Percentiles rank a stretch among this genome's conserved stretches.
Evolutionary conservation across 371 early-diverging fungal genomes (phyloP).

Genomic region (Actinomucor elegans): DNA sequence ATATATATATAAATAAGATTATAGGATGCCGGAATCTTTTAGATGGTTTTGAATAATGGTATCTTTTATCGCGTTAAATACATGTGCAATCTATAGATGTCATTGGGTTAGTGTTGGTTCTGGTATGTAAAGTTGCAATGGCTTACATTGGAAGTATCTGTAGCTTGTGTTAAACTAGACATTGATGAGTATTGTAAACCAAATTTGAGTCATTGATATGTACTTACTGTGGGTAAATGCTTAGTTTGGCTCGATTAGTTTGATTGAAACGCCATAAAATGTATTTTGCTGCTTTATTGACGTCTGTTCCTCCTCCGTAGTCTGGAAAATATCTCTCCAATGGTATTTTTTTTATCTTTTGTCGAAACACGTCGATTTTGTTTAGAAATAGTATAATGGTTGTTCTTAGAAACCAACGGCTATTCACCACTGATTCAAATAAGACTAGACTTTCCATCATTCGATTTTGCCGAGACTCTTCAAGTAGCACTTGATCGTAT

Average conservation of each 20-base stretch:
- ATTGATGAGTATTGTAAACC: neutral
- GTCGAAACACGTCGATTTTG: conserved; percentile 78
- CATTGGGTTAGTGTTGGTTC: no score
- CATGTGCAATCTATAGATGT: conserved; percentile 41
- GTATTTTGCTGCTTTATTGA: conserved; percentile 75
- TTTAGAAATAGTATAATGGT: conserved; percentile 80
- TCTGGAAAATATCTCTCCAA: conserved; percentile 60
- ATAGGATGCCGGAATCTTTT: conserved; percentile 61
- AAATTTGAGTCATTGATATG: neutral
- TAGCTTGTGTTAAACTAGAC: conserved; percentile 73
- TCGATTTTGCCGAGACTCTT: conserved; percentile 73
- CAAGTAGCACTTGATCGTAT: conserved; percentile 74
- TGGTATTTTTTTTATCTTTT: conserved; percentile 54
- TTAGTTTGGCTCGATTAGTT: conserved; percentile 71
- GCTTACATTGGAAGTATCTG: conserved; percentile 24
- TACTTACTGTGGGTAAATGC: conserved; percentile 77
- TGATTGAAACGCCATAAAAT: conserved; percentile 79
- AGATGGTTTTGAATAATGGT: conserved; percentile 65
- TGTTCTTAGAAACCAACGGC: conserved; percentile 62
- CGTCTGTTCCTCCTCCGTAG: conserved; percentile 66
- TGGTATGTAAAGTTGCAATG: no score
- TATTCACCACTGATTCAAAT: conserved; percentile 79
- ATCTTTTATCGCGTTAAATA: conserved; percentile 69
- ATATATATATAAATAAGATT: no score
- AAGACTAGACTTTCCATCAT: conserved; percentile 79